Evolutionary conservation across 352 stramenopile species (phyloP), one percentile per base, ranked within the genome.

Genomic region (Thraustochytrium sp.): DNA sequence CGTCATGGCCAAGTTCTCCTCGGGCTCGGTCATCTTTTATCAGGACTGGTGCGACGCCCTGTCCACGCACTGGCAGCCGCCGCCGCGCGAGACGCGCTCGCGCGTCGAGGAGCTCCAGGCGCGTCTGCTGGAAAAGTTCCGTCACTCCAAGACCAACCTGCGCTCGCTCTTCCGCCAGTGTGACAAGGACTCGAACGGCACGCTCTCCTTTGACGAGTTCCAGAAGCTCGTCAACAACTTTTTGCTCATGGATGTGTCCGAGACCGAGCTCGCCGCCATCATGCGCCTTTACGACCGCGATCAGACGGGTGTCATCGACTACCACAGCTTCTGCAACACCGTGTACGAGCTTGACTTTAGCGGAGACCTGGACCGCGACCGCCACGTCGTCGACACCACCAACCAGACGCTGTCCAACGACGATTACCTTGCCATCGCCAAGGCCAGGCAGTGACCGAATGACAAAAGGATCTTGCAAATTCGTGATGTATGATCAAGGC

Each of bases 281-380:
- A 84, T 84, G 75, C 29, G 34, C 3, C 55, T 76, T 21, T 84
- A 84, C 49, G 75, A 84, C 42, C 11, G 11, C 23, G 56, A 83
- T 23, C 55, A 80, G 49, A 62, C 26, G 23, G 75, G 75, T 13
- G 29, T 54, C 23, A 84, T 84, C 31, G 61, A 84, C 49, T 84
- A 84, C 61, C 53, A 84, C 36, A 62, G 49, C 18, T 84, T 84
- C 84, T 84, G 75, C 61, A 54, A 84, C 51, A 64, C 53, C 26
- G 68, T 80, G n/a, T 80, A 80, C 51, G 68, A 80, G 53, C 40
- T 46, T 26, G 68, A 80, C 53, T 80, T 80, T 64, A 80, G 68
- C 53, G 31, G 34, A 8, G 68, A 55, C 44, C 68, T 80, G 13
- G 68, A 80, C 31, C 42, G 26, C 26, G 31, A 46, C 37, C 76